Evolutionary conservation across 306 rosid species (phyloP), one percentile per base, ranked within the genome.

Genomic region (Acacia melanoxylon): DNA sequence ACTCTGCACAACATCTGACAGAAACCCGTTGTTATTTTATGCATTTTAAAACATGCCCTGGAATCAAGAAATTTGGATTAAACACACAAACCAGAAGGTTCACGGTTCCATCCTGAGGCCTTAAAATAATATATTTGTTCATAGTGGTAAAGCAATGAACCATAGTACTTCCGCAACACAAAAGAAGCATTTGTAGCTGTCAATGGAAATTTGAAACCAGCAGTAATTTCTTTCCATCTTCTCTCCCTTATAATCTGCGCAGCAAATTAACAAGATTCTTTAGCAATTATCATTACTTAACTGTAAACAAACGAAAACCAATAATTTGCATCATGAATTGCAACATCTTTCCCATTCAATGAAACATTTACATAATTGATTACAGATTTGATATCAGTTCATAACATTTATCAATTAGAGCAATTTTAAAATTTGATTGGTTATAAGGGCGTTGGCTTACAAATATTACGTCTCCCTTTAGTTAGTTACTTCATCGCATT

Each of bases 101-200:
- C 12, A 25, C 89, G 86, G 48, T 75, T 78, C 89, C 90, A 91
- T 76, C 83, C 90, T 17, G 11, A 83, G 41, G 91, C 89, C 86
- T 87, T 93, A 58, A 95, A 93, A 82, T 59, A 92, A 79, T 95
- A 93, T 10, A 93, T 80, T 81, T 89, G 97, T 48, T 95, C 99
- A 12, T 88, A 93, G 81, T 95, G 98, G 78, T 72, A 89, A 72
- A 95, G 96, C 90, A 95, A 83, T 22, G 91, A 89, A 75, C 82
- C 10, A 86, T 93, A 95, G 87, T 95, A 92, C 89, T 93, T 95
- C 78, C 99, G 83, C 84, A 95, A 76, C 81, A 95, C 96, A 83
- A 90, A 95, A 62, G 99, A 92, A 41, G 99, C 98, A 83, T 95
- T 93, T 22, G 99, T 93, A 40, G 99, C 98, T 3, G 99, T 95